A percentile compares a stretch with the other conserved stretches of the same genome.
phyloP scores from a whole-genome alignment of 1,284 basidiomycete species.

The Ceratorhiza oryzae-sativae region DNA sequence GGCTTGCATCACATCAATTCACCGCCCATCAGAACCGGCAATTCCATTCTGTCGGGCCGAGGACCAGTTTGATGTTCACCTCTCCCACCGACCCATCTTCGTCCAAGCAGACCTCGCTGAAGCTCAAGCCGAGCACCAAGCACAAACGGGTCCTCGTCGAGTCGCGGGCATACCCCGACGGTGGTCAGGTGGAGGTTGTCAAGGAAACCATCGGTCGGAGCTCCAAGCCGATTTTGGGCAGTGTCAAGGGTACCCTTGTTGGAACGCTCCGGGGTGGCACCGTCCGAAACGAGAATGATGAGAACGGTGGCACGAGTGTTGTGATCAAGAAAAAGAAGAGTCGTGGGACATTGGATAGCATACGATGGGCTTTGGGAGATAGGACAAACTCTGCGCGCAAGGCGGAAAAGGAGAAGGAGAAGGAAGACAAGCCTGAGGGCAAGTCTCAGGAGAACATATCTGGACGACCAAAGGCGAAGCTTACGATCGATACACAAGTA shows the following conservation, averaged over 20 bases:
- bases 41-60: conserved; percentile 24
- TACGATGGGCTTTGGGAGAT: conserved; percentile 60
- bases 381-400: conserved; percentile 51
- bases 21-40: conserved; percentile 23
- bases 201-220: conserved; percentile 32
- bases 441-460: conserved; percentile 7
- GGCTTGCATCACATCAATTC: conserved; percentile 23
- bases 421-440: conserved; percentile 65
- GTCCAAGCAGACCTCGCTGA: conserved; percentile 1
- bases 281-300: not conserved
- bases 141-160: conserved; percentile 20
- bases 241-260: conserved; percentile 11
- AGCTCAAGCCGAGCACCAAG: not conserved
- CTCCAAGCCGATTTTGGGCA: conserved; percentile 15
- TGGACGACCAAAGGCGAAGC: conserved; percentile 6
- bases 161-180: conserved; percentile 11
- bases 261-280: conserved; percentile 5
- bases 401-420: conserved; percentile 57
- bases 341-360: conserved; percentile 64
- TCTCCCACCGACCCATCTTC: conserved; percentile 8
- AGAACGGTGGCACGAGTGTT: conserved; percentile 24
- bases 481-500: conserved; percentile 27
- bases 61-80: not conserved
- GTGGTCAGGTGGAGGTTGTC: conserved; percentile 34
- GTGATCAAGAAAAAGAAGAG: conserved; percentile 82